Evolutionary conservation across 177 flowering plant genomes (phyloP).

Genomic region (Vitis hybrid): DNA sequence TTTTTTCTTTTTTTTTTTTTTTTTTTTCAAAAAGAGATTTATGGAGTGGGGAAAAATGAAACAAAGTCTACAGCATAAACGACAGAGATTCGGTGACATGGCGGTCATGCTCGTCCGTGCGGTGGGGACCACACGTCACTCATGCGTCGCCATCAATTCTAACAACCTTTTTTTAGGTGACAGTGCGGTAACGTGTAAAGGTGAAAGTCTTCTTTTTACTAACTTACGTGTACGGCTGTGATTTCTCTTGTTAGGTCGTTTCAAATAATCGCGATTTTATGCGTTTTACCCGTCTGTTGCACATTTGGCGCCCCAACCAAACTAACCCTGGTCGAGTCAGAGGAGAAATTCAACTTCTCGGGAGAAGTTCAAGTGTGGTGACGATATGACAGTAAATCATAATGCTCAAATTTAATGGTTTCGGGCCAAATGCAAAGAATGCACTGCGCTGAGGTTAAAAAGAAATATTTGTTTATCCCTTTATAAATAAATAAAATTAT

Average conservation of each 20-base stretch:
- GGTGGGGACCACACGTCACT: constrained; percentile 9
- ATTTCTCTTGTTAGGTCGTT: background rate
- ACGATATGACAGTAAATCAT: background rate
- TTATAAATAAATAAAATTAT: too few relatives aligned
- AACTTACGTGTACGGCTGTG: constrained; percentile 1
- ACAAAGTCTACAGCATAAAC: constrained; percentile 5
- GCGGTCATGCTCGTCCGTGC: constrained; percentile 23
- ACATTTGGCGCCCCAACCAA: background rate
- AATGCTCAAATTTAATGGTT: background rate
- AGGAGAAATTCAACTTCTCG: background rate
- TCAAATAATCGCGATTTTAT: background rate
- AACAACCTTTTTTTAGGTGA: background rate
- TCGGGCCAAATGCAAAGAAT: background rate
- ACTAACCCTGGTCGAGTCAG: background rate
- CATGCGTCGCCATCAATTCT: background rate
- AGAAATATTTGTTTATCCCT: too few relatives aligned
- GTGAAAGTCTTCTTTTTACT: background rate
- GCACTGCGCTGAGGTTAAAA: background rate
- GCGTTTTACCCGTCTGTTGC: background rate
- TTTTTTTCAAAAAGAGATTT: too few relatives aligned
- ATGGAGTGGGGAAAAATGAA: too few relatives aligned
- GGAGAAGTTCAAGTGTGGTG: background rate
- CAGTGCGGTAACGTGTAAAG: background rate
- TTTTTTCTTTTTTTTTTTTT: too few relatives aligned
- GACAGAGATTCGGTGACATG: constrained; percentile 30